These are phyloP conservation scores for Tulasnella calospora DNA, from an alignment of 768 basidiomycete species.

Conservation along the genomic window DNA sequence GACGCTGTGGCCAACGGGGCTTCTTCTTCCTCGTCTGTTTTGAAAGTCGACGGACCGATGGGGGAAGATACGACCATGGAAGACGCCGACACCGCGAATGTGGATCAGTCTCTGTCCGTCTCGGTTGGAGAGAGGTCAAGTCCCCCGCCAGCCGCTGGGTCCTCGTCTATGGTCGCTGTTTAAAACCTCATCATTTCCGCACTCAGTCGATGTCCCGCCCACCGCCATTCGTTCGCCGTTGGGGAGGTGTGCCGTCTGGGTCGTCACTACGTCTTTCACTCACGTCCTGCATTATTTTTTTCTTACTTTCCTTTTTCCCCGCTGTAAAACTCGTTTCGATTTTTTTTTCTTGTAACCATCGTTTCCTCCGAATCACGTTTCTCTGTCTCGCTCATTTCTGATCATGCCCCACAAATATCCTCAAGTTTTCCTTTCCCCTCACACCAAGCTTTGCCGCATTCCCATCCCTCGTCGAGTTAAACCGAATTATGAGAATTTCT, in stretches of 20 bases:
- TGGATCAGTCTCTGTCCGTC: not conserved
- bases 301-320: not conserved
- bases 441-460: not conserved
- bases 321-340: not conserved
- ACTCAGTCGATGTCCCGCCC: too few relatives aligned
- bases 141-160: not conserved
- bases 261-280: not conserved
- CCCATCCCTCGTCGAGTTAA: not conserved
- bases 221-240: not conserved
- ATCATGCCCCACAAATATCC: not conserved
- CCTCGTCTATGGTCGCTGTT: not conserved
- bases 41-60: not conserved
- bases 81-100: not conserved
- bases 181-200: not conserved
- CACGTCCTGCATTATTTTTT: not conserved
- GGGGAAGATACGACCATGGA: not conserved
- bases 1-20: not conserved
- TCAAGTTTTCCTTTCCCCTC: not conserved
- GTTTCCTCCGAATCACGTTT: not conserved
- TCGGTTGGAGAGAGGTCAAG: not conserved
- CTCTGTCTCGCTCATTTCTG: not conserved
- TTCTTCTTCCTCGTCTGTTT: not conserved
- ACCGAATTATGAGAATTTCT: not conserved
- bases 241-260: not conserved
- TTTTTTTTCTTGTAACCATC: not conserved